Evolutionary conservation across 768 basidiomycete genomes (phyloP).

Genomic region (Termitomyces sp.): DNA sequence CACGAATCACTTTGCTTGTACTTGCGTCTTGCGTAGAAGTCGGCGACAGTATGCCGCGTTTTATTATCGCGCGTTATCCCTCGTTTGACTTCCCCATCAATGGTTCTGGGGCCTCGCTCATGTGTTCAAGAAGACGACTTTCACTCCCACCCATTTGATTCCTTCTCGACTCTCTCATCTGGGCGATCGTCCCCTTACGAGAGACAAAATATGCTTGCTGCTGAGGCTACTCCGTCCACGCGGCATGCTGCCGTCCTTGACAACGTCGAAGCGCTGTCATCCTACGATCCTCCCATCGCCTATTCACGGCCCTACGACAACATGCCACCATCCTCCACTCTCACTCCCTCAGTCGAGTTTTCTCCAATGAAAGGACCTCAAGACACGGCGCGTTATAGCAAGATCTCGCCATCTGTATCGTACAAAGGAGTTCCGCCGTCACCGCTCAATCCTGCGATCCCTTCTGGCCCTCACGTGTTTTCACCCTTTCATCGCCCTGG

Average conservation of each 20-base stretch:
- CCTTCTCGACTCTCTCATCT: not conserved
- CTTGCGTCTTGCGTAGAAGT: conserved; percentile 1
- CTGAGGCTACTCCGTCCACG: conserved; percentile 4
- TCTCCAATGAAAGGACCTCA: not conserved
- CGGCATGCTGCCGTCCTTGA: conserved; percentile 9
- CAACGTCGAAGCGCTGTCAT: not conserved
- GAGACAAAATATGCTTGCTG: conserved; percentile 16
- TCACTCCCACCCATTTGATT: conserved; percentile 16
- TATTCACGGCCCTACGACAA: not conserved
- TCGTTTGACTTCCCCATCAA: conserved; percentile 12
- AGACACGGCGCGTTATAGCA: conserved; percentile 2
- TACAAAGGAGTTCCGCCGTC: conserved; percentile 7
- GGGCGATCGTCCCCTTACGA: conserved; percentile 9
- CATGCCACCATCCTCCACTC: not conserved
- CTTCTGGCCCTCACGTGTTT: not conserved
- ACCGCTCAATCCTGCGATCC: conserved; percentile 16
- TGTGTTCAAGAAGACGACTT: conserved; percentile 23
- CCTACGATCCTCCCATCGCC: not conserved
- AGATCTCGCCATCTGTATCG: conserved; percentile 11
- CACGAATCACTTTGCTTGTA: conserved; percentile 9
- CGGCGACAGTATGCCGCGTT: conserved; percentile 17
- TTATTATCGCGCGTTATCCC: conserved; percentile 3
- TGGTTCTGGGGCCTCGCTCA: conserved; percentile 14
- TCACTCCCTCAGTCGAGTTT: too few species aligned
- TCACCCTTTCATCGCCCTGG: conserved; percentile 22